phyloP scores from a whole-genome alignment of 73 alveolate genomes.

The Breviolum minutum region DNA sequence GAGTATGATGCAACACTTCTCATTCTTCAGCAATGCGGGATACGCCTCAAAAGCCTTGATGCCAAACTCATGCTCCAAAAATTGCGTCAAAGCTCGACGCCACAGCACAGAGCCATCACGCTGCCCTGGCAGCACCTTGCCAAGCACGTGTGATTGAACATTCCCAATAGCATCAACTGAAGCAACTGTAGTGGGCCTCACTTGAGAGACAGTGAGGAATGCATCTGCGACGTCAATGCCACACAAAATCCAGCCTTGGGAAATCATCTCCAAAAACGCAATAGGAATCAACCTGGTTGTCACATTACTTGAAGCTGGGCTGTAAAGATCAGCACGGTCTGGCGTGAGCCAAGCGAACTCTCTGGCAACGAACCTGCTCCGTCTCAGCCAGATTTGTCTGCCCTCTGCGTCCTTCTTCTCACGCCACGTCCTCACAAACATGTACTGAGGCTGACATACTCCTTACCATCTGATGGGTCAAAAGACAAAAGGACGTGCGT shows the following conservation, averaged over 20 bases:
- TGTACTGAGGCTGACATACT: background rate
- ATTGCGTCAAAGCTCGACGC: background rate
- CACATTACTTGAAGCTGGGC: background rate
- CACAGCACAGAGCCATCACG: background rate
- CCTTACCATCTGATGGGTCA: background rate
- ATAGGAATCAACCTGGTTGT: background rate
- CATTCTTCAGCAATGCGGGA: background rate
- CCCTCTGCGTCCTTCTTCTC: background rate
- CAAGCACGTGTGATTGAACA: background rate
- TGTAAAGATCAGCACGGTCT: background rate
- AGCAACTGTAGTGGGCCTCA: background rate
- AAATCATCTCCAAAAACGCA: background rate
- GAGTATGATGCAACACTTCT: background rate
- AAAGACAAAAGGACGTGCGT: background rate
- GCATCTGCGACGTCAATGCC: background rate
- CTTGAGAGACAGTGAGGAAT: background rate
- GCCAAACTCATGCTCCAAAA: no score
- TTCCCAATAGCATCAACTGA: background rate
- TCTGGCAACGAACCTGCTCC: background rate
- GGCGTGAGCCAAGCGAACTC: constrained; percentile 33
- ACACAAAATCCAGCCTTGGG: background rate
- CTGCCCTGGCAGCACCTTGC: background rate
- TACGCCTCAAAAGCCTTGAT: background rate
- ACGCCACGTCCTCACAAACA: constrained; percentile 7
- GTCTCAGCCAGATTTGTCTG: background rate